These are phyloP conservation scores for Austroboletus novae-zelandiae DNA, from an alignment of 1,284 basidiomycete genomes.

Conservation along the genomic window DNA sequence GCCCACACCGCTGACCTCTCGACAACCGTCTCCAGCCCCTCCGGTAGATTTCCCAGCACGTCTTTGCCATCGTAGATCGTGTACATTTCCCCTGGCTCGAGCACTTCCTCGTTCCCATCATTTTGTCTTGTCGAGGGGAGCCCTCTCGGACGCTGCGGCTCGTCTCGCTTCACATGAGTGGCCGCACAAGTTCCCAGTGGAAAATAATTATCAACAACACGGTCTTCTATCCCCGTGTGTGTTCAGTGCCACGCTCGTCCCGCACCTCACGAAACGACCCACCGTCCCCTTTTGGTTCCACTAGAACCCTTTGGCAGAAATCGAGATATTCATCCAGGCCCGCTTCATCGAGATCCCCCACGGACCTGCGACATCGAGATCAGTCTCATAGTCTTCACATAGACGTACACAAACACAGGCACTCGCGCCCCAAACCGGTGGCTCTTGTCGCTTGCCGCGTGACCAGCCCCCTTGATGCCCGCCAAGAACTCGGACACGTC, in stretches of 20 bases:
- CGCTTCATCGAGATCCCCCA: conserved; percentile 50
- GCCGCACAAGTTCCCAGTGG: conserved; percentile 26
- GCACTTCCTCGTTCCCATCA: conserved; percentile 18
- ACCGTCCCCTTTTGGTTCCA: conserved; percentile 32
- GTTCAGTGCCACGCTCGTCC: conserved; percentile 14
- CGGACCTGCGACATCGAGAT: conserved; percentile 41
- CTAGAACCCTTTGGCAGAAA: conserved; percentile 61
- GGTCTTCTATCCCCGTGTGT: conserved; percentile 19
- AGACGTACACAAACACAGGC: conserved; percentile 30
- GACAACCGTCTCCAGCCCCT: conserved; percentile 48
- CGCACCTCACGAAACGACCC: conserved; percentile 8
- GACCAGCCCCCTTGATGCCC: conserved; percentile 42
- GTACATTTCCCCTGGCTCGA: conserved; percentile 56
- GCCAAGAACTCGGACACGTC: conserved; percentile 50
- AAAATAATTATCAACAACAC: conserved; percentile 44
- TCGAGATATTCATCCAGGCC: conserved; percentile 66
- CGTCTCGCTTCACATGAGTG: neutral
- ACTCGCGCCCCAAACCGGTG: conserved; percentile 36
- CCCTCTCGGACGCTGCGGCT: conserved; percentile 1
- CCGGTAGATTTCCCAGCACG: conserved; percentile 52
- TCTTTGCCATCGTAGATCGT: conserved; percentile 59
- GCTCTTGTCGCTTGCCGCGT: conserved; percentile 32
- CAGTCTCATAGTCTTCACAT: conserved; percentile 7
- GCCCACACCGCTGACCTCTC: conserved; percentile 48
- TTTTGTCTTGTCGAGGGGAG: conserved; percentile 31